Evolutionary conservation across 2,329 filamentous ascomycete genomes (phyloP), one percentile per base, ranked within the genome.

Genomic region (Trichothecium roseum): DNA sequence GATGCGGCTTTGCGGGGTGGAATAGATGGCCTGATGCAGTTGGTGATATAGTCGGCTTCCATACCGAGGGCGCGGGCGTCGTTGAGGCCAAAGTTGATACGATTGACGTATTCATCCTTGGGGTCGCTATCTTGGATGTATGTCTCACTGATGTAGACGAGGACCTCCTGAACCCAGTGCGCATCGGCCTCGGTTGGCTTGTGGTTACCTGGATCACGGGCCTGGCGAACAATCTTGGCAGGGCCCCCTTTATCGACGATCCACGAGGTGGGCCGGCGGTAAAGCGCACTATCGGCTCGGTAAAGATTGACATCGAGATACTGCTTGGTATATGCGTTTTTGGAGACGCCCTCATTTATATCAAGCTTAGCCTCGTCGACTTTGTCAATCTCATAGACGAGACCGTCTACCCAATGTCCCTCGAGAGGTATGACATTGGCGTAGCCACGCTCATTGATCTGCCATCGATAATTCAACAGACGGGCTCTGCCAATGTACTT

Each of bases 381-480:
- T 3, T 44, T 35, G 38, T 53, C 52, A 34, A 65, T 56, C 37
- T 57, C 53, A 39, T 59, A 65, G n/a, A 62, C 51, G 14, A 65
- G 55, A 5, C 61, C 62, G 30, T 62, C 53, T 10, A 65, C 61
- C 46, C 51, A 53, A 22, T 50, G 51, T 6, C 55, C 56, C 18
- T 50, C 38, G 9, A 48, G 44, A 29, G 46, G 45, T 13, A 62
- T 38, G 18, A 68, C 52, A 42, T 68, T 68, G 38, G 63, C 64
- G 34, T 57, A 66, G 18, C 63, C 63, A 17, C 63, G 57, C 48
- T 64, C 51, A 46, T 67, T 68, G 54, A 68, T 66, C 45, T 64
- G 61, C 57, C 63, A 67, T 22, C 54, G 50, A 42, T 60, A 56
- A 40, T 57, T 51, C 16, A 45, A 40, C n/a, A 68, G 51, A 9